These are phyloP conservation scores for Phytopythium aichiense DNA, from an alignment of 352 stramenopile genomes.

Conservation along the genomic window DNA sequence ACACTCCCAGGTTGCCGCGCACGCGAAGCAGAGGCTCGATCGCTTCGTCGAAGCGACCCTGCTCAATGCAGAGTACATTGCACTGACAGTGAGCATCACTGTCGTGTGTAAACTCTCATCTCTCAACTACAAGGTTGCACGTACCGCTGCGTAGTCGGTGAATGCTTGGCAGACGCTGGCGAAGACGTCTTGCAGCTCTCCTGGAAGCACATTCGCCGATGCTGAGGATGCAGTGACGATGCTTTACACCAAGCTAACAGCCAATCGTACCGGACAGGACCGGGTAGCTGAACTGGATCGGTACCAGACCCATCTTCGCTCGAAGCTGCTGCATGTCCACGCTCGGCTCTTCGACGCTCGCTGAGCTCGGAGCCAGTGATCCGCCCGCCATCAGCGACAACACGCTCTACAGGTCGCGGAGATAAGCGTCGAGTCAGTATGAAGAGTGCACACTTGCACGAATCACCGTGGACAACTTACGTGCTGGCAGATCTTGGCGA, in stretches of 20 bases:
- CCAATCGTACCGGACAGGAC: conserved; percentile 16
- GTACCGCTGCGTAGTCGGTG: conserved; percentile 61
- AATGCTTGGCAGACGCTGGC: conserved; percentile 58
- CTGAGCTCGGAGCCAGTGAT: conserved; percentile 17
- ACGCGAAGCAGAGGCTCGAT: conserved; percentile 49
- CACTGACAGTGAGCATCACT: neutral
- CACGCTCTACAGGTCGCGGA: conserved; percentile 36
- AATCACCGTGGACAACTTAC: conserved; percentile 21
- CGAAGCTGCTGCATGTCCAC: conserved; percentile 41
- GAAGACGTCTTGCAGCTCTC: conserved; percentile 43
- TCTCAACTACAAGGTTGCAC: neutral
- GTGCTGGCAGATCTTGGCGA: conserved; percentile 26
- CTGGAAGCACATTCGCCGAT: conserved; percentile 9
- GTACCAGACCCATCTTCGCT: conserved; percentile 28
- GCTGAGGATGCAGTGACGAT: neutral
- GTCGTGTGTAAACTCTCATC: neutral
- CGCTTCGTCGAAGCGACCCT: conserved; percentile 57
- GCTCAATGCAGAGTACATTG: neutral
- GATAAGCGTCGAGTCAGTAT: neutral
- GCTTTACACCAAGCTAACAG: neutral
- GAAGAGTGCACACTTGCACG: neutral
- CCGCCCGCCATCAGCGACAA: conserved; percentile 42
- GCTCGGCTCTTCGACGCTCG: conserved; percentile 13
- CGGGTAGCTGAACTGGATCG: conserved; percentile 62
- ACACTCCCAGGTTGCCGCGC: conserved; percentile 58